Percentiles rank a stretch among this genome's conserved stretches.
phyloP scores from a whole-genome alignment of 352 stramenopile species.

The Aphanomyces cochlioides region DNA sequence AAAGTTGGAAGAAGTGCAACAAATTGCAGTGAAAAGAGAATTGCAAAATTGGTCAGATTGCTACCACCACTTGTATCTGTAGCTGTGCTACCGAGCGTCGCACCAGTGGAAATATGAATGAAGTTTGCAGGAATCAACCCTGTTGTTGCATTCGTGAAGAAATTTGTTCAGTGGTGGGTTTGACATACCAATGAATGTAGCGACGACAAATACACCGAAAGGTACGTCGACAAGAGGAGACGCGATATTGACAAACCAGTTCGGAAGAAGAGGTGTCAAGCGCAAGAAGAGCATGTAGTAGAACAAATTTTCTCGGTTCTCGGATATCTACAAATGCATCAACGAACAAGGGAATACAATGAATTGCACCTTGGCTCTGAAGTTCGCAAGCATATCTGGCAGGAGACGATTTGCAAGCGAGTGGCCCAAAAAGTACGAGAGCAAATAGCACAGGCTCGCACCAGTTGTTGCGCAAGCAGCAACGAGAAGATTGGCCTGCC shows the following conservation, averaged over 20 bases:
- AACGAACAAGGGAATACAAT: neutral
- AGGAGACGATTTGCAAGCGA: slow-evolving; percentile 66
- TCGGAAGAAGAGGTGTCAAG: slow-evolving; percentile 81
- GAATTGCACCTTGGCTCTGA: slow-evolving; percentile 63
- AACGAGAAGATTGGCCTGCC: slow-evolving; percentile 71
- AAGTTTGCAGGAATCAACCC: slow-evolving; percentile 78
- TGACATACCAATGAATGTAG: slow-evolving; percentile 62
- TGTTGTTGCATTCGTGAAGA: slow-evolving; percentile 19
- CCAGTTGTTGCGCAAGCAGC: slow-evolving; percentile 79
- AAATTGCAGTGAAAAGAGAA: slow-evolving; percentile 83
- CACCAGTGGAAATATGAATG: slow-evolving; percentile 78
- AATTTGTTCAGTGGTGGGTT: neutral
- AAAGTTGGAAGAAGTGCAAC: slow-evolving; percentile 74
- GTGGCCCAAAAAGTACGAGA: slow-evolving; percentile 82
- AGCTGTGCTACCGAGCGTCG: slow-evolving; percentile 69
- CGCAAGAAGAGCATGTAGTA: slow-evolving; percentile 89
- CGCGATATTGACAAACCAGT: slow-evolving; percentile 89
- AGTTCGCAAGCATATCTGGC: slow-evolving; percentile 63
- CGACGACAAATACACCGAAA: slow-evolving; percentile 83
- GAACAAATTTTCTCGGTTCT: slow-evolving; percentile 81
- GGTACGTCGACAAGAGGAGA: slow-evolving; percentile 78
- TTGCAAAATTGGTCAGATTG: slow-evolving; percentile 75
- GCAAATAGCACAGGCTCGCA: slow-evolving; percentile 76
- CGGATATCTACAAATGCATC: slow-evolving; percentile 45
- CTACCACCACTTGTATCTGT: slow-evolving; percentile 44